These are phyloP conservation scores for Colletotrichum sansevieriae DNA, from an alignment of 2,329 filamentous ascomycete genomes.

Conservation along the genomic window DNA sequence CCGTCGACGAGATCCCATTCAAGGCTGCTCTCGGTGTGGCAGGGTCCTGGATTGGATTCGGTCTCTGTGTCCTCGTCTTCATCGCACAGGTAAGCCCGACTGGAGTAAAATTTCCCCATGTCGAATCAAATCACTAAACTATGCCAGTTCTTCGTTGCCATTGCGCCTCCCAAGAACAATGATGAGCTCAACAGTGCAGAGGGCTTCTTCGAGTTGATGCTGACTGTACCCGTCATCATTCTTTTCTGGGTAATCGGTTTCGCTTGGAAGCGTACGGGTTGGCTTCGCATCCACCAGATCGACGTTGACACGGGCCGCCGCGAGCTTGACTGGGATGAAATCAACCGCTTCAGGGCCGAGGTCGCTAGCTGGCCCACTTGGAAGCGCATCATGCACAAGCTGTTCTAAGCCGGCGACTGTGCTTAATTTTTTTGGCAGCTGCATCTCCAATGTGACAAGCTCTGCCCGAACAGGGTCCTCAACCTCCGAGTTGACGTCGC, in stretches of 20 bases:
- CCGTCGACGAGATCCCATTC: constrained; percentile 76
- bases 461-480: no score
- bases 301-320: constrained; percentile 43
- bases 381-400: constrained; percentile 34
- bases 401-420: constrained; percentile 20
- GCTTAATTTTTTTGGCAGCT: not conserved
- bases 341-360: constrained; percentile 37
- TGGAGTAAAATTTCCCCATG: not conserved
- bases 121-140: not conserved
- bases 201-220: constrained; percentile 42
- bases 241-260: constrained; percentile 40
- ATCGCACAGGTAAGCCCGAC: constrained; percentile 59
- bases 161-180: constrained; percentile 48
- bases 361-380: constrained; percentile 36
- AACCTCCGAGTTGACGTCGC: no score
- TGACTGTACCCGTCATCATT: constrained; percentile 39
- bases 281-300: constrained; percentile 42
- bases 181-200: constrained; percentile 26
- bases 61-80: constrained; percentile 68
- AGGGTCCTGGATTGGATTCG: constrained; percentile 75
- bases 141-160: constrained; percentile 58
- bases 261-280: constrained; percentile 41
- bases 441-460: no score
- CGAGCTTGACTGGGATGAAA: constrained; percentile 42
- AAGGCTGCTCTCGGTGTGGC: constrained; percentile 69